Evolutionary conservation across 108 stramenopile species (phyloP).

Genomic region (Craspedostauros australis): DNA sequence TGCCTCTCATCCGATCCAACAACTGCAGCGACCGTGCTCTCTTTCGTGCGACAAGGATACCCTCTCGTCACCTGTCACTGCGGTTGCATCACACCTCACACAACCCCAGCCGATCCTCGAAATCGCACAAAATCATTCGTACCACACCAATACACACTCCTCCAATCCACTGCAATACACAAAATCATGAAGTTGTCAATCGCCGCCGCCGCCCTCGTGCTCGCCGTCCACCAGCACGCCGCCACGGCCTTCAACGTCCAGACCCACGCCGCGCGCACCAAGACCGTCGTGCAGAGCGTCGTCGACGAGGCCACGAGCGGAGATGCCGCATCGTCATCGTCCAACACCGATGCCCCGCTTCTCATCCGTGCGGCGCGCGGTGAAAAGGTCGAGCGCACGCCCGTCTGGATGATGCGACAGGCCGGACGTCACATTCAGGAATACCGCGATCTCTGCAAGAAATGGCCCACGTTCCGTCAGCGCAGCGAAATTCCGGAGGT

Average conservation of each 20-base stretch:
- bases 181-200: not conserved
- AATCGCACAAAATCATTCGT: not conserved
- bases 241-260: not conserved
- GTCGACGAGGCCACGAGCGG: constrained; percentile 23
- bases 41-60: too few relatives aligned
- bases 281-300: constrained; percentile 20
- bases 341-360: constrained; percentile 52
- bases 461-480: constrained; percentile 92
- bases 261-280: not conserved
- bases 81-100: too few relatives aligned
- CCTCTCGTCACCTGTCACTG: too few relatives aligned
- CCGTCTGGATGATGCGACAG: constrained; percentile 99
- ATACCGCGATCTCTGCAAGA: constrained; percentile 94
- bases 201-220: not conserved
- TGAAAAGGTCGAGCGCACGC: constrained; percentile 90
- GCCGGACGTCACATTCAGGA: constrained; percentile 97
- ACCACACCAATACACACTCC: not conserved
- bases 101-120: too few relatives aligned
- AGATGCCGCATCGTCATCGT: not conserved
- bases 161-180: not conserved
- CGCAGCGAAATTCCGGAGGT: constrained; percentile 95
- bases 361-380: constrained; percentile 96
- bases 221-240: not conserved
- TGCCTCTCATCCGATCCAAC: too few relatives aligned
- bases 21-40: too few relatives aligned